Base-by-base conservation (phyloP, 352 stramenopile genomes). In the Peronosclerospora sorghi region DNA sequence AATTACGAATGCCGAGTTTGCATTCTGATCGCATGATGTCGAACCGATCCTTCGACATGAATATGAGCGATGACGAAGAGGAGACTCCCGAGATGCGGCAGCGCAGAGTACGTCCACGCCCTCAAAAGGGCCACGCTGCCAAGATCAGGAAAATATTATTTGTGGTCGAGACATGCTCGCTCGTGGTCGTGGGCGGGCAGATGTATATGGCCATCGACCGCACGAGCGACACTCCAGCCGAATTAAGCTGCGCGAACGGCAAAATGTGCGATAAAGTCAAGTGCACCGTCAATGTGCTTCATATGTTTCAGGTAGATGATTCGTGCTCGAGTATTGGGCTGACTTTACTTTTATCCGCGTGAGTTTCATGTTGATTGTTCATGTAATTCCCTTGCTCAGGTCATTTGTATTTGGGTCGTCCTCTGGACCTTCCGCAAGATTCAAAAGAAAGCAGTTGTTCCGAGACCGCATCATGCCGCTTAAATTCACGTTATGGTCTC, bases 241-340 rank as follows among this genome's bases (percentile, higher is more conserved):
- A 82, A 41, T 43, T 87, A n/a, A 64, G 59, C 1, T 87, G 74
- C 32, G 72, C 74, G 13, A 84, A 85, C 21, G 74, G 72, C 20
- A 30, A 65, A 5, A 24, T 60, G 35, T 87, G 74, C 41, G 63
- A 82, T 0, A 45, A 50, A 14, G 43, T 87, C 35, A 41, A 59
- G 21, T 52, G 56, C 43, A 52, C 39, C 13, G 44, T 81, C 20
- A 71, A 63, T 17, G 17, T 68, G 18, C 50, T 81, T n/a, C 65
- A 81, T 46, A 45, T 63, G 17, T 68, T 71, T 35, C 65, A 77
- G n/a, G n/a, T n/a, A n/a, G n/a, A n/a, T n/a, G n/a, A n/a, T n/a
- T n/a, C n/a, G n/a, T n/a, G n/a, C n/a, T n/a, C n/a, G n/a, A n/a
- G n/a, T n/a, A n/a, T n/a, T n/a, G n/a, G n/a, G n/a, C n/a, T n/a